A percentile compares a stretch with the other conserved stretches of the same genome.
These are phyloP conservation scores for Ganoderma lucidum DNA, from an alignment of 1,284 basidiomycete species.

Conservation along the genomic window DNA sequence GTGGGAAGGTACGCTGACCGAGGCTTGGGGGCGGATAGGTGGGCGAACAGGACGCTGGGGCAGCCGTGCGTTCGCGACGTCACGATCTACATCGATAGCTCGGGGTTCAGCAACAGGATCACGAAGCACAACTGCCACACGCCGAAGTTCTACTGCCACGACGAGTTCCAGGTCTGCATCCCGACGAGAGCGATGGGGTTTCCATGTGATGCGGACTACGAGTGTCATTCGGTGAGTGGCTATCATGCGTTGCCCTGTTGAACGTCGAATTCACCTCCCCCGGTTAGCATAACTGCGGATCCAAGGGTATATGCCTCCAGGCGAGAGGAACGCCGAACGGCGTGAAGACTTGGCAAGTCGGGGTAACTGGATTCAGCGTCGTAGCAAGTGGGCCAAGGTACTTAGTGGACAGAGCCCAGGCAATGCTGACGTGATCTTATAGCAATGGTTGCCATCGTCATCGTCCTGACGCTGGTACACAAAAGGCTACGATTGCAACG, in stretches of 20 bases:
- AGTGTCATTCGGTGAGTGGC: conserved; percentile 55
- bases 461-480: conserved; percentile 57
- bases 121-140: conserved; percentile 68
- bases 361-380: conserved; percentile 24
- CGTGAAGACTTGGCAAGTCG: conserved; percentile 52
- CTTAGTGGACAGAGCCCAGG: no score
- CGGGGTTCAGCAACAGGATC: conserved; percentile 56
- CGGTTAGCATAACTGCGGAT: conserved; percentile 38
- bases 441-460: conserved; percentile 54
- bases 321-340: conserved; percentile 45
- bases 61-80: conserved; percentile 67
- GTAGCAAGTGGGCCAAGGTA: conserved; percentile 14
- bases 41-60: conserved; percentile 63
- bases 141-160: conserved; percentile 65
- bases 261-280: conserved; percentile 1
- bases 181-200: conserved; percentile 53
- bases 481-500: conserved; percentile 53
- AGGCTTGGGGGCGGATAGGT: conserved; percentile 45
- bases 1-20: neutral
- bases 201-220: conserved; percentile 62
- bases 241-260: neutral
- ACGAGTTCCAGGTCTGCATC: conserved; percentile 53
- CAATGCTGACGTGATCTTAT: neutral
- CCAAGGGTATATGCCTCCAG: conserved; percentile 40
- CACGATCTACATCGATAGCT: conserved; percentile 62